Conservation (phyloP, 2,329 filamentous ascomycete genomes). For the Hypoxylon sp. region DNA sequence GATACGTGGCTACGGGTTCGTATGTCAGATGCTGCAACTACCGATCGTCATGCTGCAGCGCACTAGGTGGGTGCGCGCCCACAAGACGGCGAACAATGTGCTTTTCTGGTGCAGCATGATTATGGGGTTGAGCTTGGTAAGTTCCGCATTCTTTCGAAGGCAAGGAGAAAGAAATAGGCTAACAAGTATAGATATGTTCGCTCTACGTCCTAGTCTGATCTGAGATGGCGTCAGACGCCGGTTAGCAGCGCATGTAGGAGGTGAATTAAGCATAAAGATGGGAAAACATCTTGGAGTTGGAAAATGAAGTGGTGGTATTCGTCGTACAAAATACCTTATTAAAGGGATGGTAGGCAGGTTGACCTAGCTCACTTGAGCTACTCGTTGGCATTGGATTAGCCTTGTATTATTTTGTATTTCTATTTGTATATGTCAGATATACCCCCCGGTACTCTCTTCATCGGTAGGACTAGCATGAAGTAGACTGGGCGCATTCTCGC, state of each 20-base stretch:
- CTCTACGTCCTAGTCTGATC: constrained; percentile 70
- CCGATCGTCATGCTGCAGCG: constrained; percentile 94
- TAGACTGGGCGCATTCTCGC: constrained; percentile 27
- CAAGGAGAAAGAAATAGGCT: constrained; percentile 24
- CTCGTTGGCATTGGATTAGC: constrained; percentile 10
- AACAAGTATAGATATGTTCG: constrained; percentile 66
- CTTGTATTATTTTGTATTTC: constrained; percentile 32
- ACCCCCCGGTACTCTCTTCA: constrained; percentile 39
- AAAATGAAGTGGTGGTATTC: constrained; percentile 7
- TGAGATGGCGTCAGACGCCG: background rate
- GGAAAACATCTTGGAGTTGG: constrained; percentile 1
- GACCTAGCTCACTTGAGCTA: constrained; percentile 7
- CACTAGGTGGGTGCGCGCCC: constrained; percentile 80
- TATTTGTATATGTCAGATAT: constrained; percentile 31
- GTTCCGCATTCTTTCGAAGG: constrained; percentile 48
- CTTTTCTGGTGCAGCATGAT: constrained; percentile 96
- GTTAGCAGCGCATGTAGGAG: background rate
- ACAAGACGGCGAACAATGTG: constrained; percentile 86
- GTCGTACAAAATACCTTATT: constrained; percentile 9
- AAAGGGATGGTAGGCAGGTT: constrained; percentile 12
- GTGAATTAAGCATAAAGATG: constrained; percentile 3
- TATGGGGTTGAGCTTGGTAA: constrained; percentile 82
- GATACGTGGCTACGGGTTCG: constrained; percentile 91
- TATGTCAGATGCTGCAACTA: constrained; percentile 96
- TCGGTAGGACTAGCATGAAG: constrained; percentile 14